Evolutionary conservation across 305 asterid species (phyloP).

Genomic region (Andrographis paniculata): DNA sequence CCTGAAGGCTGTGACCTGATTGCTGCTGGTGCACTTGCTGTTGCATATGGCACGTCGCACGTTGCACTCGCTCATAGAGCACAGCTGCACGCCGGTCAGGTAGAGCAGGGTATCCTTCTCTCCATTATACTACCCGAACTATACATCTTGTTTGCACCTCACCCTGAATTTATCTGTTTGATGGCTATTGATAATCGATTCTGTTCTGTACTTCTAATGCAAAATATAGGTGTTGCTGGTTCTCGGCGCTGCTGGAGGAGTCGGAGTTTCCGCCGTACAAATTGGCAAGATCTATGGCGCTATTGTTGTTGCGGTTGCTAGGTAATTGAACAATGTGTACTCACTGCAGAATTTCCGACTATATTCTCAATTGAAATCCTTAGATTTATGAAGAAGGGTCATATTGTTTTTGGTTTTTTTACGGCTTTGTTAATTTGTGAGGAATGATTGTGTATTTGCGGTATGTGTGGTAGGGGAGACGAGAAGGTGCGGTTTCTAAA

Average conservation of each 20-base stretch:
- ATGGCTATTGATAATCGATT: neutral
- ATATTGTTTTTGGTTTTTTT: too few species aligned
- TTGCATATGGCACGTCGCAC: conserved; percentile 96
- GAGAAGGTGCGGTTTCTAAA: conserved; percentile 69
- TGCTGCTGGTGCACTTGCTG: conserved; percentile 81
- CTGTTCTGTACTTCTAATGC: neutral
- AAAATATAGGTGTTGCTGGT: conserved; percentile 68
- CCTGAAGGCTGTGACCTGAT: conserved; percentile 88
- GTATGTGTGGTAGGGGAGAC: conserved; percentile 49
- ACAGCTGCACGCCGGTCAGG: conserved; percentile 54
- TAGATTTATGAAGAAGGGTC: too few species aligned
- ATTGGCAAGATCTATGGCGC: conserved; percentile 91
- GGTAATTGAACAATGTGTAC: too few species aligned
- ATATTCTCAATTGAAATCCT: too few species aligned
- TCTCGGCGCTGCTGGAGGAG: conserved; percentile 99
- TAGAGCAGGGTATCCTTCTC: conserved; percentile 3
- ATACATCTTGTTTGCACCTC: neutral
- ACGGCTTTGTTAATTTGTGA: too few species aligned
- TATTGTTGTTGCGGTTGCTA: conserved; percentile 78
- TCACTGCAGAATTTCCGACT: too few species aligned
- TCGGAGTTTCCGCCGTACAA: conserved; percentile 92
- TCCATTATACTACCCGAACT: neutral
- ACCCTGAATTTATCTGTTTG: conserved; percentile 2
- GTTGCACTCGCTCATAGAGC: conserved; percentile 91
- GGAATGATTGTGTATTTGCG: conserved; percentile 15